Base-by-base conservation (phyloP, 2,329 filamentous ascomycete species). In the Fusarium zealandicum region DNA sequence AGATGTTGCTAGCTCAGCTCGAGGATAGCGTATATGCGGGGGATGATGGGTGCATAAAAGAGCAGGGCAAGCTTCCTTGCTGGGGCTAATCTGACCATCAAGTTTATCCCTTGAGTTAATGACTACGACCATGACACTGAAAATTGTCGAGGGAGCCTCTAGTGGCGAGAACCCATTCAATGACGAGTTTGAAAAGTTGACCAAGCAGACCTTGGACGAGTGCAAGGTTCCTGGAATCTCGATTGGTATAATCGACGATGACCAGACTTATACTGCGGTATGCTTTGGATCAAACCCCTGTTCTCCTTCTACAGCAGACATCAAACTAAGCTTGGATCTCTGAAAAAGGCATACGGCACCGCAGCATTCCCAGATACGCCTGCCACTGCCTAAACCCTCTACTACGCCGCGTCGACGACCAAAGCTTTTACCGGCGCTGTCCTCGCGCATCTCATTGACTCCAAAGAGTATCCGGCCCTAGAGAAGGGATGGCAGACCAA, bases 361-460 rank as follows among this genome's bases (percentile, higher is more conserved):
- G 66, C 70, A 12, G 69, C 61, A 0, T 22, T 71, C 13, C 70
- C 58, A 54, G 78, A 76, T 73, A 74, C 27, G 72, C 75, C 57
- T 69, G 78, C 56, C 54, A 76, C 61, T 64, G 73, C 44, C 52
- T 71, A 79, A 25, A 85, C 82, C 0, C 72, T 86, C 3, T 86
- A 81, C 70, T 82, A 80, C 52, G 75, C 74, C 3, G 84, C 77
- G 2, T 84, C 81, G 35, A 84, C 78, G 1, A 83, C 81, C 16
- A 87, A 87, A 65, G 79, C 81, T 3, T 77, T 83, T 39, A 80
- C 78, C 0, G 76, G 79, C 1, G 81, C 81, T 1, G 73, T 75
- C 0, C 66, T 87, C 3, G 66, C 85, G 1, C 75, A 79, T 1
- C 65, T 83, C 3, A 75, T 85, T 7, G 71, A 83, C 6, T 75